Conservation (phyloP, 176 grass and related monocot genomes). For the Musa itinerans region DNA sequence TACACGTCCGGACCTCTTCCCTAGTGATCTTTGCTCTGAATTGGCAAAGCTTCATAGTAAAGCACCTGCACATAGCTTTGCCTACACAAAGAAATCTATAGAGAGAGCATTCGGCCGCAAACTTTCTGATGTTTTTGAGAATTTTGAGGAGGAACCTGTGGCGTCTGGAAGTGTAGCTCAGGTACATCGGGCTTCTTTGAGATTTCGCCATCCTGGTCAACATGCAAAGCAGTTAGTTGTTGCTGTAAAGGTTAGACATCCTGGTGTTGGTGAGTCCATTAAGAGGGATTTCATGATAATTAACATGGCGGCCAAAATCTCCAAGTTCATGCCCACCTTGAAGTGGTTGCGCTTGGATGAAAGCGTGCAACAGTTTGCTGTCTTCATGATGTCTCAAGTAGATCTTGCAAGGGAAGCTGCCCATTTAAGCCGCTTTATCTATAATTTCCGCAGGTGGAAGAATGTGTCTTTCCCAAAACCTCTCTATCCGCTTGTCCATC, state of each 20-base stretch:
- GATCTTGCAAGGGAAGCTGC: conserved; percentile 95
- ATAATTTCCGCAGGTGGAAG: conserved; percentile 91
- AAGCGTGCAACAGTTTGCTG: conserved; percentile 85
- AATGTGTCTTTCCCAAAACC: conserved; percentile 80
- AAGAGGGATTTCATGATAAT: conserved; percentile 92
- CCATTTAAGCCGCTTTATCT: conserved; percentile 87
- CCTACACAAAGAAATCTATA: not conserved
- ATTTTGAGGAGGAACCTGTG: not conserved
- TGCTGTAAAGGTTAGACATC: conserved; percentile 17
- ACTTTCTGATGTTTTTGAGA: conserved; percentile 1
- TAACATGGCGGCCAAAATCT: conserved; percentile 68
- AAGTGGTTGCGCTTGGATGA: conserved; percentile 85
- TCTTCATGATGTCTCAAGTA: conserved; percentile 96
- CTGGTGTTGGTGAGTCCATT: conserved; percentile 10
- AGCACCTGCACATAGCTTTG: conserved; percentile 4
- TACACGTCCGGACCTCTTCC: conserved; percentile 79
- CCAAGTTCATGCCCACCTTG: conserved; percentile 59
- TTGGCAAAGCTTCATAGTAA: not conserved
- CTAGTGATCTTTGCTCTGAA: conserved; percentile 27
- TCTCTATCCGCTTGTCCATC: conserved; percentile 91
- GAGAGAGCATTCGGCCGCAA: not conserved
- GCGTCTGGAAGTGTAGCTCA: conserved; percentile 1
- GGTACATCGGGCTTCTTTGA: conserved; percentile 9
- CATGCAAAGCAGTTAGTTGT: not conserved
- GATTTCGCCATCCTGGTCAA: conserved; percentile 36